Percentiles rank a stretch among this genome's conserved stretches.
Conservation (phyloP, 2,329 filamentous ascomycete species). For the Pseudocercospora crystallina region DNA sequence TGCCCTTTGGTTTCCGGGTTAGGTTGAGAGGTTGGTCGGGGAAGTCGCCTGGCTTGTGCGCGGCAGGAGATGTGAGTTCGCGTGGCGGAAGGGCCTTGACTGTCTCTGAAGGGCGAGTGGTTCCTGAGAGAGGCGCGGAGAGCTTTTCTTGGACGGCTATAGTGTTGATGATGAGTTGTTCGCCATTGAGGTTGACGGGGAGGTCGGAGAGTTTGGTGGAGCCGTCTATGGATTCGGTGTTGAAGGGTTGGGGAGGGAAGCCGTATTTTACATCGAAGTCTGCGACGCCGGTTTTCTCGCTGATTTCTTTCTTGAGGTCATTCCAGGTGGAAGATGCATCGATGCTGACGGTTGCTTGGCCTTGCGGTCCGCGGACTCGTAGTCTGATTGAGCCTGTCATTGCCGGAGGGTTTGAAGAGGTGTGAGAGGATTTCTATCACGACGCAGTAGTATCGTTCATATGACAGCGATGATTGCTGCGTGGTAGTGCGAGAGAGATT, state of each 20-base stretch:
- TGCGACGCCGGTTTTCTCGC: constrained; percentile 62
- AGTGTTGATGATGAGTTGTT: constrained; percentile 64
- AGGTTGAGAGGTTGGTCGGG: constrained; percentile 37
- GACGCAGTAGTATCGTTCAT: not conserved
- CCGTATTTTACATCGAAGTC: constrained; percentile 79
- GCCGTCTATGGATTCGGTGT: constrained; percentile 55
- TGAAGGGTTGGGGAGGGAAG: constrained; percentile 73
- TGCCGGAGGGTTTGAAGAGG: not conserved
- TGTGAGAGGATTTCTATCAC: not conserved
- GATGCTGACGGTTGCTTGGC: constrained; percentile 68
- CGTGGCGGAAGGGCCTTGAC: constrained; percentile 28
- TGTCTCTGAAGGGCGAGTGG: constrained; percentile 23
- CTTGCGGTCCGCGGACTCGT: constrained; percentile 71
- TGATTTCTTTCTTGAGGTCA: constrained; percentile 61
- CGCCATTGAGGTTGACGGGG: constrained; percentile 63
- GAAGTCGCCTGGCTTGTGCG: constrained; percentile 30
- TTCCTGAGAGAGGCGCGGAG: constrained; percentile 32
- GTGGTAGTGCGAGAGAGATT: no score
- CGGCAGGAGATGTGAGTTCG: constrained; percentile 23
- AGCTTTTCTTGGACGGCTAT: constrained; percentile 41
- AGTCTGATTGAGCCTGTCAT: constrained; percentile 60
- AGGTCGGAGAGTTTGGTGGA: constrained; percentile 54
- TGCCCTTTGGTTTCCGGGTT: constrained; percentile 44
- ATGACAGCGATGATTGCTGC: no score
- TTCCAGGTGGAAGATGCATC: constrained; percentile 66